A percentile compares a stretch with the other conserved stretches of the same genome.
These are phyloP conservation scores for Neonectria punicea DNA, from an alignment of 2,329 filamentous ascomycete species.

Conservation along the genomic window DNA sequence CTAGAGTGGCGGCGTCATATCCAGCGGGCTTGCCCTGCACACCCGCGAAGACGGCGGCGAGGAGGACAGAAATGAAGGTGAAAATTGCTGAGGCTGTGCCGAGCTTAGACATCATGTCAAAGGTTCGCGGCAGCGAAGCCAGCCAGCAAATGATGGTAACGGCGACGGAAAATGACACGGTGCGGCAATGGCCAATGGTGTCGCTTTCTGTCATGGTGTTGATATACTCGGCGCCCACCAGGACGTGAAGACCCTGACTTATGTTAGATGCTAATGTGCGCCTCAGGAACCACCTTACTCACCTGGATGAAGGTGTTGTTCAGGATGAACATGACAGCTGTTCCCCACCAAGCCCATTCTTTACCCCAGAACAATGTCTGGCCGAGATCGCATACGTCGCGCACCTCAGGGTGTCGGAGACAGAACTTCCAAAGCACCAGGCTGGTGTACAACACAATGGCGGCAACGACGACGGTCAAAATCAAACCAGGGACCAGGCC, in stretches of 20 bases:
- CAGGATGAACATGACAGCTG: slow-evolving; percentile 87
- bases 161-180: slow-evolving; percentile 81
- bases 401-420: slow-evolving; percentile 87
- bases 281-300: neutral
- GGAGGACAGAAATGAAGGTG: slow-evolving; percentile 87
- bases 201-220: slow-evolving; percentile 85
- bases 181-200: slow-evolving; percentile 73
- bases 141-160: slow-evolving; percentile 80
- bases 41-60: slow-evolving; percentile 85
- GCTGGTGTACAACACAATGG: slow-evolving; percentile 82
- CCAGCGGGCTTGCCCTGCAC: slow-evolving; percentile 78
- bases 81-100: slow-evolving; percentile 85
- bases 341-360: slow-evolving; percentile 75
- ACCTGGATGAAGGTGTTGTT: slow-evolving; percentile 91
- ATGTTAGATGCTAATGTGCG: neutral
- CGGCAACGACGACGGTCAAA: slow-evolving; percentile 81
- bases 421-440: slow-evolving; percentile 81
- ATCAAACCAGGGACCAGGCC: slow-evolving; percentile 88
- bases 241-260: slow-evolving; percentile 73
- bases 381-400: slow-evolving; percentile 95
- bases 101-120: slow-evolving; percentile 80
- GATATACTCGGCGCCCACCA: slow-evolving; percentile 86
- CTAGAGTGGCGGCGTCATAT: slow-evolving; percentile 64
- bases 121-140: slow-evolving; percentile 86
- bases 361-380: slow-evolving; percentile 93